Evolutionary conservation across 2,329 filamentous ascomycete genomes (phyloP).

Genomic region (Epichloe gansuensis): DNA sequence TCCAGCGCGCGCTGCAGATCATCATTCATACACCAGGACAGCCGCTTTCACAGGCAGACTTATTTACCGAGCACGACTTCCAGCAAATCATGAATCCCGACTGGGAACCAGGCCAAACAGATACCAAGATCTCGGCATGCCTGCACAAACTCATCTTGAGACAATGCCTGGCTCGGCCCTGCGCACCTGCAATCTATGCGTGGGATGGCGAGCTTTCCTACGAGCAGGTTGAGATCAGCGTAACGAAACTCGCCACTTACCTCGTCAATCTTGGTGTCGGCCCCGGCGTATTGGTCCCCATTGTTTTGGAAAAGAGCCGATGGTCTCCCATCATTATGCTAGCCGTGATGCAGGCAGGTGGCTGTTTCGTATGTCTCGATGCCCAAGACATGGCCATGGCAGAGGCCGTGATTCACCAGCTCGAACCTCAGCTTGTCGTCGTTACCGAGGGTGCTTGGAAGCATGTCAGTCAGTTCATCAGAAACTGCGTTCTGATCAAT

Average conservation of each 20-base stretch:
- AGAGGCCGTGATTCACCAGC: conserved; percentile 28
- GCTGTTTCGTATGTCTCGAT: conserved; percentile 37
- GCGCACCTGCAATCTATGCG: conserved; percentile 28
- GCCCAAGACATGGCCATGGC: conserved; percentile 28
- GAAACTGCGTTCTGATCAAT: conserved; percentile 29
- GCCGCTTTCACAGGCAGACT: conserved; percentile 32
- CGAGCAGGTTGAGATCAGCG: conserved; percentile 24
- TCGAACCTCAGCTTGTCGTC: conserved; percentile 31
- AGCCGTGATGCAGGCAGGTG: conserved; percentile 49
- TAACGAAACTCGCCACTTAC: conserved; percentile 26
- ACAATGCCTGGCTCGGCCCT: conserved; percentile 25
- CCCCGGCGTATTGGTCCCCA: conserved; percentile 44
- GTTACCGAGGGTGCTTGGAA: conserved; percentile 29
- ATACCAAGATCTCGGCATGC: conserved; percentile 27
- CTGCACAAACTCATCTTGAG: conserved; percentile 33
- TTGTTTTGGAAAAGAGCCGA: conserved; percentile 57
- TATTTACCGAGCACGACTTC: conserved; percentile 43
- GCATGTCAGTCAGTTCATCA: conserved; percentile 26
- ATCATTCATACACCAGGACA: conserved; percentile 30
- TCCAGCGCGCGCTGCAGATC: conserved; percentile 37
- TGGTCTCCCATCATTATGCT: conserved; percentile 58
- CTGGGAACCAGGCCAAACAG: conserved; percentile 25
- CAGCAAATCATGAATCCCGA: conserved; percentile 41
- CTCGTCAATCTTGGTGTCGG: conserved; percentile 38
- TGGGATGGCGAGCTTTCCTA: conserved; percentile 34